These are phyloP conservation scores for Curvularia lunata DNA, from an alignment of 2,329 filamentous ascomycete species.

Conservation along the genomic window DNA sequence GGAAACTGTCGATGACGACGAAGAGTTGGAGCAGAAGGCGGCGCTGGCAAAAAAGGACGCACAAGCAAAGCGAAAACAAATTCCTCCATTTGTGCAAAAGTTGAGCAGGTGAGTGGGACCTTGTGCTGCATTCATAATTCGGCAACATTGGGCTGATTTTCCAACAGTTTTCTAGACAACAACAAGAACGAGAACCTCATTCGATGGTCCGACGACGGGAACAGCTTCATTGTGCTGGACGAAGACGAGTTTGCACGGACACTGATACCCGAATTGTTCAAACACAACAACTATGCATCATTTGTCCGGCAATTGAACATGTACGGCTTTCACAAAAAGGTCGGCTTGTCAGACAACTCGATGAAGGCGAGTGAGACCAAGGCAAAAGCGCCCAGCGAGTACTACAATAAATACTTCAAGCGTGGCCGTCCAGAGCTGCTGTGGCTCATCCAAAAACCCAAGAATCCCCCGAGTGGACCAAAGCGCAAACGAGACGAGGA, in stretches of 20 bases:
- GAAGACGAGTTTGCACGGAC: conserved; percentile 87
- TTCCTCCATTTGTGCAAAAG: conserved; percentile 97
- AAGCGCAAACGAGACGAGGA: conserved; percentile 62
- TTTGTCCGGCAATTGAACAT: conserved; percentile 73
- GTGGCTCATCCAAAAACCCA: conserved; percentile 96
- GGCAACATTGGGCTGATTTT: conserved; percentile 19
- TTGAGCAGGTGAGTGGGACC: conserved; percentile 79
- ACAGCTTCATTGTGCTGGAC: conserved; percentile 95
- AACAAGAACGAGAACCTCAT: conserved; percentile 93
- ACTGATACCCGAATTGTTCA: conserved; percentile 76
- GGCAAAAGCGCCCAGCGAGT: conserved; percentile 97
- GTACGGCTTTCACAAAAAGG: conserved; percentile 63
- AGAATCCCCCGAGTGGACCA: conserved; percentile 64
- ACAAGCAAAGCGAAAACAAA: conserved; percentile 89
- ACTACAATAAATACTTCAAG: conserved; percentile 95
- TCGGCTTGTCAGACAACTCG: conserved; percentile 88
- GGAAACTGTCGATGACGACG: conserved; percentile 69
- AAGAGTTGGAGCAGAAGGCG: conserved; percentile 79
- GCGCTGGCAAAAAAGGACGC: conserved; percentile 84
- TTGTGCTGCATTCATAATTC: background rate
- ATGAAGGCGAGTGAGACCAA: conserved; percentile 97
- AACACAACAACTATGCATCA: conserved; percentile 80
- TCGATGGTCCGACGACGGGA: conserved; percentile 94
- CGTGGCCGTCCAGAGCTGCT: conserved; percentile 89
- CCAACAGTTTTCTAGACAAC: conserved; percentile 83